A percentile compares a stretch with the other conserved stretches of the same genome.
phyloP scores from a whole-genome alignment of 2,329 filamentous ascomycete species.

The Colletotrichum tanaceti region DNA sequence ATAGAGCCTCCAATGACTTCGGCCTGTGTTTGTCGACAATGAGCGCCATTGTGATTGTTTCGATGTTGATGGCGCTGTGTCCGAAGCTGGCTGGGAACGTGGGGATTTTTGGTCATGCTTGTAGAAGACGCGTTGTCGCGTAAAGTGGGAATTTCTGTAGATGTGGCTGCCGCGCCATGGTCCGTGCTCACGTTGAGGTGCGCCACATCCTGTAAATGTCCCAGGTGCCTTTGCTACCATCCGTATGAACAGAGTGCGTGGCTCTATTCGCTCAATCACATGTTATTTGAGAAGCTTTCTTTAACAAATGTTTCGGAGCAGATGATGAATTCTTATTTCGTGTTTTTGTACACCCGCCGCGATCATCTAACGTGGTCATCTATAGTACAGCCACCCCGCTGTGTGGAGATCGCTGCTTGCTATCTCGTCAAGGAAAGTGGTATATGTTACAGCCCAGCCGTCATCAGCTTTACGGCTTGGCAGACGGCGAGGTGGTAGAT shows the following conservation, averaged over 20 bases:
- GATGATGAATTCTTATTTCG: not conserved
- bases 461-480: slow-evolving; percentile 36
- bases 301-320: not conserved
- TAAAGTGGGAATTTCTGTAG: slow-evolving; percentile 48
- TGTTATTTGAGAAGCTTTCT: not conserved
- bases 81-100: slow-evolving; percentile 25
- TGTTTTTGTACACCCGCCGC: slow-evolving; percentile 10
- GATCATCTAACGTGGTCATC: slow-evolving; percentile 8
- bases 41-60: slow-evolving; percentile 66
- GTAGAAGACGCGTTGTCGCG: slow-evolving; percentile 50
- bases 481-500: slow-evolving; percentile 50
- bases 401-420: slow-evolving; percentile 6
- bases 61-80: slow-evolving; percentile 20
- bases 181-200: slow-evolving; percentile 29
- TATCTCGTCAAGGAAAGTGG: not conserved
- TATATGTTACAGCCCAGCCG: slow-evolving; percentile 28
- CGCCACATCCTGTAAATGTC: slow-evolving; percentile 13
- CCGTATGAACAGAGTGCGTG: not conserved
- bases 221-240: slow-evolving; percentile 1
- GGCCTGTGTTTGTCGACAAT: slow-evolving; percentile 80
- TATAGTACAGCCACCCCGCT: slow-evolving; percentile 37
- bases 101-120: slow-evolving; percentile 38
- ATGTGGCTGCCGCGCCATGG: slow-evolving; percentile 39
- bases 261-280: not conserved
- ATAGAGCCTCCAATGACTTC: slow-evolving; percentile 79